Evolutionary conservation across 2,329 filamentous ascomycete species (phyloP).

Genomic region (Penicillium palitans): DNA sequence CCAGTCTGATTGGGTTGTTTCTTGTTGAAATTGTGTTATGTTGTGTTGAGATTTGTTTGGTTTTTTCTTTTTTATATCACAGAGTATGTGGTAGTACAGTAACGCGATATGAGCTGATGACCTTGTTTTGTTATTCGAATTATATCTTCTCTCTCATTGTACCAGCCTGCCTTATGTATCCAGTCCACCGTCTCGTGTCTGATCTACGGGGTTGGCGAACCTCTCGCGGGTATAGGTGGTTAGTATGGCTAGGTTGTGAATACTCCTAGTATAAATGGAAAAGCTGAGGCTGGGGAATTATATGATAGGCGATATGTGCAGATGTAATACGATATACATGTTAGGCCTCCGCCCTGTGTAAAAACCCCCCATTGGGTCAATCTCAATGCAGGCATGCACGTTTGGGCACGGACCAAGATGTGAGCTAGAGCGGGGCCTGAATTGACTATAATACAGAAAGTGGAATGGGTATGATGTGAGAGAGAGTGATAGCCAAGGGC

Average conservation of each 20-base stretch:
- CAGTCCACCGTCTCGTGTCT: background rate
- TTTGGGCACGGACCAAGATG: constrained; percentile 4
- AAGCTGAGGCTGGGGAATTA: background rate
- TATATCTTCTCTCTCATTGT: background rate
- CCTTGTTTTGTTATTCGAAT: constrained; percentile 3
- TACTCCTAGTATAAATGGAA: background rate
- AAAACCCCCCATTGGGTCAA: constrained; percentile 1
- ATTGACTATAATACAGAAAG: constrained; percentile 22
- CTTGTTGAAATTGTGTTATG: constrained; percentile 11
- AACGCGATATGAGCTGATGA: constrained; percentile 29
- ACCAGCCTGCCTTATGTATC: constrained; percentile 11
- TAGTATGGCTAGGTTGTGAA: background rate
- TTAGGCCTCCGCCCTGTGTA: background rate
- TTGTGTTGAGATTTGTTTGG: constrained; percentile 13
- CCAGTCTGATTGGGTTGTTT: background rate
- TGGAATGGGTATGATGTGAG: background rate
- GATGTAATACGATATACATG: constrained; percentile 5
- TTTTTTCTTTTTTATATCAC: background rate
- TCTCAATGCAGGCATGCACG: constrained; percentile 13
- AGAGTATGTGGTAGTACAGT: constrained; percentile 15
- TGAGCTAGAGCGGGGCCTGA: background rate
- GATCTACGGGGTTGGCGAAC: background rate
- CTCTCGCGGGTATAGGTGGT: background rate
- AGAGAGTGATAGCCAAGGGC: background rate
- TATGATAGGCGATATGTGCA: background rate